Base-by-base conservation (phyloP, 2,329 filamentous ascomycete genomes). In the Apiospora kogelbergensis region DNA sequence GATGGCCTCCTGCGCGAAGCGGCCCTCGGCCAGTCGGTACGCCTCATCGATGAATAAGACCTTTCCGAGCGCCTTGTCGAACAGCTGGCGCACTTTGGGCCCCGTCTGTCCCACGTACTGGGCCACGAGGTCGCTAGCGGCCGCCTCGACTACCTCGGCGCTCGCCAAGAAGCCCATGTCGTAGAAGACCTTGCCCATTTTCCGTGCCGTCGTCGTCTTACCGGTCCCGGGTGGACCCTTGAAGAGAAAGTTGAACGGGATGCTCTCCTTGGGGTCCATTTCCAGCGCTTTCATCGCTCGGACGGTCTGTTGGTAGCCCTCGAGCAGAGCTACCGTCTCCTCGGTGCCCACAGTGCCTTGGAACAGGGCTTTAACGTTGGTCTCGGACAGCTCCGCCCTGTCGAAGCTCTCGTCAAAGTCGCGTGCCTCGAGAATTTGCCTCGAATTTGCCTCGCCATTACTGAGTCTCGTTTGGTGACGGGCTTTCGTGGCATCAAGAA, bases 181-280 rank as follows among this genome's bases (percentile, higher is more conserved):
- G 74, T 93, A 94, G 74, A 88, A 95, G 0, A 95, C 82, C 71
- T 93, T 87, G 3, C 92, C 92, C 85, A 95, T 92, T 70, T 90
- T 91, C n/a, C 85, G 81, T 0, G 93, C 93, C 0, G 84, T 93
- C 0, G 89, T 87, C 0, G 89, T 91, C 72, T 91, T 91, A 0
- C 89, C 89, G 0, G 88, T 90, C 0, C 86, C 87, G 71, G 87
- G 86, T 6, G 87, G 87, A 0, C 88, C 88, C 15, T 84, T 82
- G 77, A 90, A 90, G 0, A 90, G 73, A 71, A 89, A 88, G 42
- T 84, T 87, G 70, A 88, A 88, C 0, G 87, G 86, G 2, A 89
- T 79, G 63, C 85, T 79, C 2, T 84, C 80, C 3, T 81, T 78
- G 10, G 85, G 83, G 70, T 90, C 84, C 75, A 86, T 78, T 0